Base-by-base conservation (phyloP, 2,329 filamentous ascomycete species). In the Phialemonium atrogriseum region DNA sequence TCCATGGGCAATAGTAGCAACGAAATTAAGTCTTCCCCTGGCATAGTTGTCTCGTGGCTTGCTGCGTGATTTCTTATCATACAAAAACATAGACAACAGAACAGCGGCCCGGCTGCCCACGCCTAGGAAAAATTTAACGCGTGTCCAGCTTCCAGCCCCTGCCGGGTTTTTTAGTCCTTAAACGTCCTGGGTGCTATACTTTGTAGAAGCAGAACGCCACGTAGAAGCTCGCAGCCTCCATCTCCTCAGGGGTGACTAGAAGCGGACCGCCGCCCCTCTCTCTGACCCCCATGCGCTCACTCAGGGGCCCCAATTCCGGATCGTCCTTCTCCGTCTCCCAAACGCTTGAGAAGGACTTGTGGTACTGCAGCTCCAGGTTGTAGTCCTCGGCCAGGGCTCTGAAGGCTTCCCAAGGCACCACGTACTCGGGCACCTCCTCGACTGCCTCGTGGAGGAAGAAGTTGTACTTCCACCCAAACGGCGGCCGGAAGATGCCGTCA, bases 351-450 rank as follows among this genome's bases (percentile, higher is more conserved):
- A 98, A 98, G 0, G 81, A 74, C 57, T 89, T 89, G 49, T 93
- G 84, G 51, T 95, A 98, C 58, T 94, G 83, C 47, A 96, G 62
- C 56, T 98, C 91, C 6, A 98, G 74, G 47, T 95, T 95, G 67
- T 89, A 98, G 52, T 96, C 88, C 53, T 95, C 88, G 12, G 91
- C 91, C 47, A 96, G 66, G 16, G 86, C 88, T 60, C 91, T 84
- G 64, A 98, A 96, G 1, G 87, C 88, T 55, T 94, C 88, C 89
- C 91, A 98, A 0, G 91, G 91, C 2, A 98, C 91, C 2, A 98
- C 89, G 53, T 94, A 98, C 62, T 98, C 91, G 3, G 91, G 89
- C 7, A 94, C 85, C 51, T 88, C 84, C 55, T 96, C 89, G 13
- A 98, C 91, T 0, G 91, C 91, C 60, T 98, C 91, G 48, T 91